phyloP scores from a whole-genome alignment of 805 yeast genomes.

The Starmera pachycereana region DNA sequence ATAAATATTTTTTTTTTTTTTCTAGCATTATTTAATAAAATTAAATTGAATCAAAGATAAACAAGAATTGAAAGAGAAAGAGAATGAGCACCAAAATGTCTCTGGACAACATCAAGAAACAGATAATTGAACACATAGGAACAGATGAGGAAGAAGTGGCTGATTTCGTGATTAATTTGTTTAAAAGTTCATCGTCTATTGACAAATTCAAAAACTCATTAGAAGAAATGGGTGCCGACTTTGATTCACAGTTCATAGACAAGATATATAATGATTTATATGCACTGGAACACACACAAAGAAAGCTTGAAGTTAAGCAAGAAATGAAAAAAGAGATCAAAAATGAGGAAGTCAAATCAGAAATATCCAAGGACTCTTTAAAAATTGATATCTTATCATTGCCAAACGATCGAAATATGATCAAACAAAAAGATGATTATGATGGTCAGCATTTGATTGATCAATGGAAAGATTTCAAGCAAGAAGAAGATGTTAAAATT shows the following conservation, averaged over 20 bases:
- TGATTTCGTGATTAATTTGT: conserved; percentile 34
- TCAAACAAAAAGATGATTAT: conserved; percentile 11
- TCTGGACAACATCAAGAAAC: neutral
- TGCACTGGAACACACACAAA: neutral
- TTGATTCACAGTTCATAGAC: conserved; percentile 18
- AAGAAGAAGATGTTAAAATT: conserved; percentile 6
- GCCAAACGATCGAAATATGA: conserved; percentile 10
- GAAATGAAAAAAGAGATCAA: conserved; percentile 2
- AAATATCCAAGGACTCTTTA: conserved; percentile 2
- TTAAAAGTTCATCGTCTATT: conserved; percentile 20
- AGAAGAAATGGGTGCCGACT: conserved; percentile 33
- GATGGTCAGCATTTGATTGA: conserved; percentile 7
- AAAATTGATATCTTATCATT: conserved; percentile 7
- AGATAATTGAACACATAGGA: conserved; percentile 20
- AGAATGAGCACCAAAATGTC: neutral
- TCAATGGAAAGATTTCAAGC: conserved; percentile 15
- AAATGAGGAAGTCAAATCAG: conserved; percentile 1
- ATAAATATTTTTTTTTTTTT: too few relatives aligned
- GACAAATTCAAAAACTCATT: conserved; percentile 27
- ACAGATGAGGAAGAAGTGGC: conserved; percentile 34
- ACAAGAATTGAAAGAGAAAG: neutral
- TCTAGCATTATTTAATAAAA: too few relatives aligned
- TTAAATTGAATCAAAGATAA: too few relatives aligned
- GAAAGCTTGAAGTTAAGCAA: neutral
- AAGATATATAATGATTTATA: conserved; percentile 3